Base-by-base conservation (phyloP, 2,329 filamentous ascomycete species). In the Shiraia sp. region DNA sequence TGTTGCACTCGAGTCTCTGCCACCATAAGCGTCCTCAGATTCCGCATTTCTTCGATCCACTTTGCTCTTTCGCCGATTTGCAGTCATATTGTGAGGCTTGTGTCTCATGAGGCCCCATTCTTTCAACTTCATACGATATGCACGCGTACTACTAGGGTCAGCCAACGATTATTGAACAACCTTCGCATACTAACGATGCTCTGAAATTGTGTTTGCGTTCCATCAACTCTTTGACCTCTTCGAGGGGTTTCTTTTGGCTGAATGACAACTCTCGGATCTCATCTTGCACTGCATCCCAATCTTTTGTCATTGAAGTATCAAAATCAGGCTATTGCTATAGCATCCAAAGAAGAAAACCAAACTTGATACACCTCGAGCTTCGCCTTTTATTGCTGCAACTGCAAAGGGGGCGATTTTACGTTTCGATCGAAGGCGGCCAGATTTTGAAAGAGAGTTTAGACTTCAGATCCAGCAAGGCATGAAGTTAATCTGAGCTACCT, bases 81-180 rank as follows among this genome's bases (percentile, higher is more conserved):
- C 44, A 6, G 23, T 36, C 2, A 22, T 29, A 32, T 36, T 48
- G 6, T 49, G 43, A 19, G 43, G 31, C n/a, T 49, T 53, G 25
- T 64, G 51, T 34, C 61, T 59, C 45, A 57, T 58, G 1, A 61
- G 50, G 1, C 63, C 63, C 65, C 65, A 69, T 40, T 69, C 65
- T 44, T 65, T 66, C 27, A 69, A 29, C 38, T 66, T 69, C 60
- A 66, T 65, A 10, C 65, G 58, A 49, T 68, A 69, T 10, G 66
- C 63, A 36, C 66, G 49, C 6, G 63, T 69, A 1, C 65, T 68
- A 22, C 14, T n/a, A 12, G 13, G 8, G 16, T 36, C 10, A 36
- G 25, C 10, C 3, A 6, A 13, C 3, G 15, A 4, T 10, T 13
- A n/a, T 4, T 25, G 12, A 7, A 6, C 4, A n/a, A 36, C 8